phyloP scores from a whole-genome alignment of 1,284 basidiomycete species.

The Hymenochaete sp. region DNA sequence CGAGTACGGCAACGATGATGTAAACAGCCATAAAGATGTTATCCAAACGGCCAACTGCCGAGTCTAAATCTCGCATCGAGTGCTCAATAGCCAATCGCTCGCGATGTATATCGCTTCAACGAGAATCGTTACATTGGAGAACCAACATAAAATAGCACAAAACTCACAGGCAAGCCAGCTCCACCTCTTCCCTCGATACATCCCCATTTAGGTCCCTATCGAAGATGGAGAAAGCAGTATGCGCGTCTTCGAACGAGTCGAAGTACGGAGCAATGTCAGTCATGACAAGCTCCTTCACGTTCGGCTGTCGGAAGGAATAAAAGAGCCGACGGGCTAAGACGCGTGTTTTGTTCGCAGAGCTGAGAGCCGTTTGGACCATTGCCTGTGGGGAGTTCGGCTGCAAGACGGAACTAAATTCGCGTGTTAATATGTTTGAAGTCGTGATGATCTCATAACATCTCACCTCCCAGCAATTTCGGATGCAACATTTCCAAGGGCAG shows the following conservation, averaged over 20 bases:
- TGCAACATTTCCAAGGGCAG: slow-evolving; percentile 72
- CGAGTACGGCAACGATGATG: slow-evolving; percentile 58
- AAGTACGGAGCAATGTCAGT: slow-evolving; percentile 74
- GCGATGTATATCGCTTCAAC: slow-evolving; percentile 64
- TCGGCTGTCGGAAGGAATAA: slow-evolving; percentile 74
- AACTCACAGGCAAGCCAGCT: slow-evolving; percentile 62
- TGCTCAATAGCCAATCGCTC: slow-evolving; percentile 80
- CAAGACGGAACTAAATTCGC: slow-evolving; percentile 57
- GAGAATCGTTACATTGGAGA: slow-evolving; percentile 7
- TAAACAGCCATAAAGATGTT: slow-evolving; percentile 66
- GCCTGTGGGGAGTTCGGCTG: slow-evolving; percentile 85
- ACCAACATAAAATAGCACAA: background rate
- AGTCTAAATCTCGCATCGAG: slow-evolving; percentile 87
- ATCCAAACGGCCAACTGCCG: slow-evolving; percentile 74
- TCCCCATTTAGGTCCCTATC: slow-evolving; percentile 84
- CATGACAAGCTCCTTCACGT: slow-evolving; percentile 51
- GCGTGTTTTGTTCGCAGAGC: slow-evolving; percentile 76
- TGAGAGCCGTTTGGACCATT: slow-evolving; percentile 72
- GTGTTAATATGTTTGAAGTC: background rate
- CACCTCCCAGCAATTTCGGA: slow-evolving; percentile 62
- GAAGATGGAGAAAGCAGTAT: slow-evolving; percentile 63
- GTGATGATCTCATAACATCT: slow-evolving; percentile 6
- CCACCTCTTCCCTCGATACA: slow-evolving; percentile 64
- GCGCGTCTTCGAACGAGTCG: slow-evolving; percentile 55
- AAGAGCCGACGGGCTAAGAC: slow-evolving; percentile 78